A percentile compares a stretch with the other conserved stretches of the same genome.
These are phyloP conservation scores for Metarhizium brunneum DNA, from an alignment of 2,329 filamentous ascomycete species.

Conservation along the genomic window DNA sequence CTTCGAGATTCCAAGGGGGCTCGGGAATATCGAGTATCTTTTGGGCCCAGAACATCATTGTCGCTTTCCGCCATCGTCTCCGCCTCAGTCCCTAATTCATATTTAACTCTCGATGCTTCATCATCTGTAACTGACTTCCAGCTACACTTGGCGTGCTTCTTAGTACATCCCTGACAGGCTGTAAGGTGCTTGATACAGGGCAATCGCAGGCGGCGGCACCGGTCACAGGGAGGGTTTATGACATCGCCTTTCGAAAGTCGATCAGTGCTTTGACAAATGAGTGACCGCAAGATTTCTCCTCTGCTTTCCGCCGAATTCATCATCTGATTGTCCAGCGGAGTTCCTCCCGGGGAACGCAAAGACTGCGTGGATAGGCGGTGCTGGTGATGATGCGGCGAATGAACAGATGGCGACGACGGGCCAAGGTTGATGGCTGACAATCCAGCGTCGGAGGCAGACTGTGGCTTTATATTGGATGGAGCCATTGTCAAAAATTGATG, in stretches of 20 bases:
- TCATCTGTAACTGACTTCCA: constrained; percentile 76
- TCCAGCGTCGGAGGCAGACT: constrained; percentile 18
- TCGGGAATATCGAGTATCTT: neutral
- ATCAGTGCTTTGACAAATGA: constrained; percentile 70
- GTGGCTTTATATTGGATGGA: constrained; percentile 14
- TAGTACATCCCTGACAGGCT: constrained; percentile 78
- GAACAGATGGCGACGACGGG: constrained; percentile 18
- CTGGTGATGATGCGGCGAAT: constrained; percentile 12
- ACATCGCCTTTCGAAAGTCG: constrained; percentile 62
- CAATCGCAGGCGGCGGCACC: constrained; percentile 70
- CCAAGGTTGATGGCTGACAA: constrained; percentile 13
- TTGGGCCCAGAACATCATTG: constrained; percentile 6
- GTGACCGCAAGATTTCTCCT: constrained; percentile 28
- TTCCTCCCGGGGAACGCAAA: constrained; percentile 8
- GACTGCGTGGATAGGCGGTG: constrained; percentile 4
- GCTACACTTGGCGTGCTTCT: constrained; percentile 80
- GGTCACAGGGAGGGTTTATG: constrained; percentile 75
- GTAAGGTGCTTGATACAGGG: constrained; percentile 80
- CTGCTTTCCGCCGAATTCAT: constrained; percentile 16
- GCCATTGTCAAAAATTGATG: constrained; percentile 36
- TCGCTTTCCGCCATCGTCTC: constrained; percentile 7
- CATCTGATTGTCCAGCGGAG: constrained; percentile 17
- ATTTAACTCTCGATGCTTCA: constrained; percentile 37
- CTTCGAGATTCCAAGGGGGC: neutral
- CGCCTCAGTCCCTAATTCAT: constrained; percentile 15